Percentiles rank a stretch among this genome's conserved stretches.
Conservation (phyloP, 305 asterid species). For the Andrographis paniculata region DNA sequence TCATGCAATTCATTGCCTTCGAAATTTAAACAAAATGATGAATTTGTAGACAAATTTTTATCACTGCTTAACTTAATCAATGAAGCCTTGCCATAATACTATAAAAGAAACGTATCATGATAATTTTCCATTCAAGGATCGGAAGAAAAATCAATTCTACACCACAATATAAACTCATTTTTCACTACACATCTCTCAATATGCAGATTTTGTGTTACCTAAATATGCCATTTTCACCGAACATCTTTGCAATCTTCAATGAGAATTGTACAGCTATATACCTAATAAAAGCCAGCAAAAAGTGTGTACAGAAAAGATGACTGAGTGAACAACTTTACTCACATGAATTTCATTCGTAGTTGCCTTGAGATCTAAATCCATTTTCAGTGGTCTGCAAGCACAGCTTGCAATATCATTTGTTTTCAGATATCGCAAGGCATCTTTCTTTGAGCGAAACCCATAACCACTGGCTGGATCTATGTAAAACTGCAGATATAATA, state of each 20-base stretch:
- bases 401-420: slow-evolving; percentile 31
- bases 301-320: neutral
- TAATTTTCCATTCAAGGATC: too few species aligned
- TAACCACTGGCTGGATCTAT: slow-evolving; percentile 37
- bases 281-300: neutral
- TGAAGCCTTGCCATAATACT: too few species aligned
- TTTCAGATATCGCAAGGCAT: slow-evolving; percentile 35
- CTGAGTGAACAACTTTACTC: slow-evolving; percentile 21
- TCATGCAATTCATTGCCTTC: too few species aligned
- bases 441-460: slow-evolving; percentile 31
- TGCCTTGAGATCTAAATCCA: slow-evolving; percentile 16
- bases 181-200: neutral
- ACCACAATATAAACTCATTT: neutral
- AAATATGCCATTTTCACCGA: neutral
- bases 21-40: too few species aligned
- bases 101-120: too few species aligned
- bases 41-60: too few species aligned
- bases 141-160: too few species aligned
- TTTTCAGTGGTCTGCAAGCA: slow-evolving; percentile 26
- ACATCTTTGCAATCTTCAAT: neutral
- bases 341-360: slow-evolving; percentile 23
- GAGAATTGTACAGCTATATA: neutral
- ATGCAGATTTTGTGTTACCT: neutral
- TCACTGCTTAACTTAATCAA: too few species aligned
- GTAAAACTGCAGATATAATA: slow-evolving; percentile 43